Conservation (phyloP, 2,329 filamentous ascomycete genomes). For the Beauveria sp. region DNA sequence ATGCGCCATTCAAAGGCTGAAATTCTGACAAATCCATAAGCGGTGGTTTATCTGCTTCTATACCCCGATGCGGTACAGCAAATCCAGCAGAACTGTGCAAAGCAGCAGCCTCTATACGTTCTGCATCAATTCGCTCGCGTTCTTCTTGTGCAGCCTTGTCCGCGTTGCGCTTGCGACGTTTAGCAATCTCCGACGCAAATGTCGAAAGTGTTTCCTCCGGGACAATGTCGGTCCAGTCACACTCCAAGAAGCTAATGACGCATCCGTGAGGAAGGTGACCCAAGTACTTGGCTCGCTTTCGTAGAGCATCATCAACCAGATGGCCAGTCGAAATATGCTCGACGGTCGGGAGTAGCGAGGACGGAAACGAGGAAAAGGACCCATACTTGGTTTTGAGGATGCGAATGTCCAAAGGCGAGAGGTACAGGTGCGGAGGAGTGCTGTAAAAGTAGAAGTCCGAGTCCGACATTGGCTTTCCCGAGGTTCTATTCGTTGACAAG, state of each 20-base stretch:
- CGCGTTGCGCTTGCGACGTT: slow-evolving; percentile 64
- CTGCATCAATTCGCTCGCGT: slow-evolving; percentile 73
- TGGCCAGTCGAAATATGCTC: slow-evolving; percentile 86
- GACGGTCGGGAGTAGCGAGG: slow-evolving; percentile 76
- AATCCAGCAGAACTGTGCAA: slow-evolving; percentile 45
- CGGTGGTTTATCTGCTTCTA: slow-evolving; percentile 31
- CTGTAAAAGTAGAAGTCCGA: slow-evolving; percentile 80
- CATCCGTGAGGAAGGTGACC: slow-evolving; percentile 84
- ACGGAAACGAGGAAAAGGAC: slow-evolving; percentile 72
- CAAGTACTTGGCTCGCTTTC: slow-evolving; percentile 80
- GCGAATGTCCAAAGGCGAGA: slow-evolving; percentile 84
- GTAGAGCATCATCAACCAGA: slow-evolving; percentile 75
- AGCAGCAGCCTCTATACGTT: slow-evolving; percentile 67
- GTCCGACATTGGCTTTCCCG: slow-evolving; percentile 24
- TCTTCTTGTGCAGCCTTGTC: slow-evolving; percentile 85
- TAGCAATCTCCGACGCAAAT: slow-evolving; percentile 71
- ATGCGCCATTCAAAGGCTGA: slow-evolving; percentile 47
- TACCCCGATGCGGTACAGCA: slow-evolving; percentile 28
- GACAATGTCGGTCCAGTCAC: slow-evolving; percentile 90
- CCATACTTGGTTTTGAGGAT: slow-evolving; percentile 88
- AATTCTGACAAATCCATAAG: slow-evolving; percentile 54
- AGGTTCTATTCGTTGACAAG: slow-evolving; percentile 14
- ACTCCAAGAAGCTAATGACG: slow-evolving; percentile 84
- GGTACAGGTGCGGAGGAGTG: slow-evolving; percentile 77
- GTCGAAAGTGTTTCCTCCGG: slow-evolving; percentile 63